Evolutionary conservation across 495 filamentous ascomycete species (phyloP), one percentile per base, ranked within the genome.

Genomic region (Penicillium simplicissimum): DNA sequence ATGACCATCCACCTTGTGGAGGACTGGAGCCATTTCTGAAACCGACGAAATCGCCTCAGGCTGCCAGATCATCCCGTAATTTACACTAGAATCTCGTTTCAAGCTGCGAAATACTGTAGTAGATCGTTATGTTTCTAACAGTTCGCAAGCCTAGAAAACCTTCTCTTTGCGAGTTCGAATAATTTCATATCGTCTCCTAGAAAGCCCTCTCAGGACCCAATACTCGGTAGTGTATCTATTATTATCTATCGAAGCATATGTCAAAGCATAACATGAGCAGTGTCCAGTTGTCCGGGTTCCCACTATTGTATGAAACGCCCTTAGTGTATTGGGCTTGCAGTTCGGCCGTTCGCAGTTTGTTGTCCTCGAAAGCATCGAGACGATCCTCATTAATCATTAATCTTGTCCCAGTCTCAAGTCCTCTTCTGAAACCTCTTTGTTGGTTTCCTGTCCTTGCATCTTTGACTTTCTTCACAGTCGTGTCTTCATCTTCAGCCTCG

Each of bases 401-500:
- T 33, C 25, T 33, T n/a, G 28, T 31, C 28, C 25, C 19, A 33
- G 11, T 33, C 47, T 51, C 10, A 8, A 8, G 14, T 35, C 7
- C 14, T 21, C 4, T 4, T 52, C 11, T 36, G 23, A 49, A 49
- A 31, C 25, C 53, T 19, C 19, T 43, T 33, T 57, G 31, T 45
- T 28, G 6, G 5, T 34, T 47, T 47, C 31, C 13, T 28, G 2
- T 7, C 36, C 21, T 49, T 38, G 9, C 4, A 33, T 57, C 23
- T 57, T 43, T 45, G 25, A 15, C 55, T 31, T 42, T 45, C 38
- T 57, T 28, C 38, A 25, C 5, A 15, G 28, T 48, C 40, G 43
- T 51, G 17, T 35, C 49, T 40, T 49, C 23, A 45, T 11, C 10
- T 49, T 31, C 23, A 49, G 53, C 36, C 53, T 64, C 56, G 56